Percentiles rank a stretch among this genome's conserved stretches.
Evolutionary conservation across 2,329 filamentous ascomycete genomes (phyloP).

Genomic region (Hypocreales sp.): DNA sequence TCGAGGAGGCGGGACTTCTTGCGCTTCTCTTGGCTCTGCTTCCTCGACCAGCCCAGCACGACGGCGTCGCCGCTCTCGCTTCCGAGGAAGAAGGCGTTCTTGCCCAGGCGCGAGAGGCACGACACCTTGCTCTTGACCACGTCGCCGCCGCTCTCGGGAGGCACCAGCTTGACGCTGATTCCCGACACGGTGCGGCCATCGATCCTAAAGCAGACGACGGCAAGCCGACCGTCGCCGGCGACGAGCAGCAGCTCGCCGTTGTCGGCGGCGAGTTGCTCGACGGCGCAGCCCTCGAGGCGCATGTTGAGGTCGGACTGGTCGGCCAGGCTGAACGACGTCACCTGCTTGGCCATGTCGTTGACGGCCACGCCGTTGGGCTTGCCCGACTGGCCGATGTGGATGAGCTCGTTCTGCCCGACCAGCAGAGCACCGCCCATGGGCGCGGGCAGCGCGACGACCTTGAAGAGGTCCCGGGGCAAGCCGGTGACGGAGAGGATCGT

Average conservation of each 20-base stretch:
- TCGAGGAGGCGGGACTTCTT: constrained; percentile 47
- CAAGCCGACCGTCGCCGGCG: constrained; percentile 58
- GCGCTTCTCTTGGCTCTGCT: constrained; percentile 46
- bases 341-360: constrained; percentile 73
- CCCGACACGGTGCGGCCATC: constrained; percentile 87
- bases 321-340: constrained; percentile 67
- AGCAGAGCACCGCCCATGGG: constrained; percentile 83
- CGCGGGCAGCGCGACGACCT: constrained; percentile 65
- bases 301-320: constrained; percentile 75
- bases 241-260: constrained; percentile 76
- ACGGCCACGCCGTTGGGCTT: constrained; percentile 87
- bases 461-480: constrained; percentile 75
- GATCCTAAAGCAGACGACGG: constrained; percentile 65
- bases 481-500: constrained; percentile 75
- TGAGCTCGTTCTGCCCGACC: constrained; percentile 75
- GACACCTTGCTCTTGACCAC: constrained; percentile 48
- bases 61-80: constrained; percentile 72
- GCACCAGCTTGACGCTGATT: constrained; percentile 54
- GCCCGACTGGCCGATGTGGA: constrained; percentile 91
- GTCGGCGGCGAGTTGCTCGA: constrained; percentile 63
- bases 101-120: constrained; percentile 53
- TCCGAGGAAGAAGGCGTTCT: constrained; percentile 64
- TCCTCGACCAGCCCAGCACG: constrained; percentile 64
- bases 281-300: constrained; percentile 63
- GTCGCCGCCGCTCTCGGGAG: constrained; percentile 44